Percentiles rank a stretch among this genome's conserved stretches.
These are phyloP conservation scores for Aspergillus sp. DNA, from an alignment of 2,329 filamentous ascomycete species.

Conservation along the genomic window DNA sequence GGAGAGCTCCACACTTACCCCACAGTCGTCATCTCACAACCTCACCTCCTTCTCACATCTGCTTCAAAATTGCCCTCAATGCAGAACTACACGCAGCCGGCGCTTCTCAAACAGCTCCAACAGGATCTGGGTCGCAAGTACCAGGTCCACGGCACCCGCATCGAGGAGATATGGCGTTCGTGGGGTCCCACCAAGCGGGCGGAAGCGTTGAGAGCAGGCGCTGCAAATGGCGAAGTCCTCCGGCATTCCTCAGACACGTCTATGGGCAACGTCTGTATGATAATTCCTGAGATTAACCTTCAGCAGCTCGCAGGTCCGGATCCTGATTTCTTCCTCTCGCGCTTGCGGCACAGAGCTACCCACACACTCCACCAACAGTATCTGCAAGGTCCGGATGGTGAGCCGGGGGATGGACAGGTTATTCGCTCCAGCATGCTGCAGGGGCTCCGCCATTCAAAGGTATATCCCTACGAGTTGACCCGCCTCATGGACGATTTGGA, in stretches of 20 bases:
- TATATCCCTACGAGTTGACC: slow-evolving; percentile 40
- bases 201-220: background rate
- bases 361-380: slow-evolving; percentile 43
- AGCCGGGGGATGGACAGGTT: slow-evolving; percentile 38
- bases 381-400: background rate
- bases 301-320: slow-evolving; percentile 43
- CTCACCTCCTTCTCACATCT: background rate
- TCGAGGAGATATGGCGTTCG: background rate
- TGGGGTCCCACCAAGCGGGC: background rate
- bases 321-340: slow-evolving; percentile 45
- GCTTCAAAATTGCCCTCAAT: background rate
- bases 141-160: background rate
- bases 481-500: slow-evolving; percentile 39
- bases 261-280: slow-evolving; percentile 44
- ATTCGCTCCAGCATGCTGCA: slow-evolving; percentile 39
- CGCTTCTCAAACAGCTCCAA: background rate
- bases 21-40: background rate
- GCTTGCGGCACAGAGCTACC: slow-evolving; percentile 47
- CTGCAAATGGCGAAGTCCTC: slow-evolving; percentile 39
- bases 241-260: slow-evolving; percentile 41
- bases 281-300: slow-evolving; percentile 53
- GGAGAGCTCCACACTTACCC: too few species aligned
- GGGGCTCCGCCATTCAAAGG: slow-evolving; percentile 35
- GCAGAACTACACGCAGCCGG: background rate
- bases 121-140: background rate